Conservation (phyloP, 257 asterid genomes). For the Primulina tabacum region DNA sequence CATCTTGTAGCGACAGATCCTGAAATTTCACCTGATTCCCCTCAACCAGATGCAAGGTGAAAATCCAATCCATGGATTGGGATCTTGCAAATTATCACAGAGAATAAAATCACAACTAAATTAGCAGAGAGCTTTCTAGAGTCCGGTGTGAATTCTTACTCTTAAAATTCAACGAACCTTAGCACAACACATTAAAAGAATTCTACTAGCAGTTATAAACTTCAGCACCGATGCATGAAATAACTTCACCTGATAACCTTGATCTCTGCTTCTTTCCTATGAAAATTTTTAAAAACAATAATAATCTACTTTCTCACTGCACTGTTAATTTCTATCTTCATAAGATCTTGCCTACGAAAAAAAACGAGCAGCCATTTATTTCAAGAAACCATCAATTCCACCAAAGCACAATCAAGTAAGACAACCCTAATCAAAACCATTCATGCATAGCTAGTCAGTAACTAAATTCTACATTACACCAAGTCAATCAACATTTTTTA, state of each 20-base stretch:
- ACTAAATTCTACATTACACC: neutral
- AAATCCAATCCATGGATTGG: neutral
- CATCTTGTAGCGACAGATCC: neutral
- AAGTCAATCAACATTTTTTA: neutral
- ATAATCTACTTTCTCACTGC: neutral
- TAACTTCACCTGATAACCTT: neutral
- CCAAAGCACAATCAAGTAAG: neutral
- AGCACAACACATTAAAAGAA: too few species aligned
- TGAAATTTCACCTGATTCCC: neutral
- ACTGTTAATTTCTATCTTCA: neutral
- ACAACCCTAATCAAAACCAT: neutral
- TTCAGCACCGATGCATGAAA: neutral
- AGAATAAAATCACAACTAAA: neutral
- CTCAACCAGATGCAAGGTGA: neutral
- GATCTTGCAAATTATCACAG: neutral
- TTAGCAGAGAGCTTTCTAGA: neutral
- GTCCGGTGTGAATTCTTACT: neutral
- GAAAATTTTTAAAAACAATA: too few species aligned
- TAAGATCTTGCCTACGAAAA: too few species aligned
- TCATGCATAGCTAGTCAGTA: neutral
- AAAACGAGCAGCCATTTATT: too few species aligned
- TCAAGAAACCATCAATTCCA: neutral
- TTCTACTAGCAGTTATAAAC: neutral
- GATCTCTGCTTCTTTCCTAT: neutral
- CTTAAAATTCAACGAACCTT: neutral